phyloP scores from a whole-genome alignment of 257 asterid species.

The Solanum tacnaense region DNA sequence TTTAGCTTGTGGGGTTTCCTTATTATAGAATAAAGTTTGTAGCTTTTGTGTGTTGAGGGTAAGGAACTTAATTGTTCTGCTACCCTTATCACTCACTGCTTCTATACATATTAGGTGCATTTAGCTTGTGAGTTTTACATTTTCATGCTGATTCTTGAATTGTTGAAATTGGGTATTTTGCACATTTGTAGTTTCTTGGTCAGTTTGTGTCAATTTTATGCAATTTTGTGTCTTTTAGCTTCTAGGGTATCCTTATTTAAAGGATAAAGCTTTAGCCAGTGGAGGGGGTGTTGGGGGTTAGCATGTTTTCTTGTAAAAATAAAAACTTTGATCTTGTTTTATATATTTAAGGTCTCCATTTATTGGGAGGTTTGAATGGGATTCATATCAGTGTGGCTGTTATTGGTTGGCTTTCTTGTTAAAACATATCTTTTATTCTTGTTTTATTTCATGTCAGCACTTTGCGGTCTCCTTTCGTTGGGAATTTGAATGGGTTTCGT shows the following conservation, averaged over 20 bases:
- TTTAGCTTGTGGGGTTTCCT: neutral
- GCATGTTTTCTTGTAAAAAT: neutral
- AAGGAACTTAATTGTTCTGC: neutral
- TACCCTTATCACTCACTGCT: neutral
- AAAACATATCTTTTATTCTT: neutral
- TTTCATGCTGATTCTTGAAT: neutral
- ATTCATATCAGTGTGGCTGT: neutral
- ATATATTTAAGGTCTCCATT: too few species aligned
- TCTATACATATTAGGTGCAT: neutral
- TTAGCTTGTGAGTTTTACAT: neutral
- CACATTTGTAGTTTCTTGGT: neutral
- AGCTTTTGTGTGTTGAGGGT: neutral
- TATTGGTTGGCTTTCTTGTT: neutral
- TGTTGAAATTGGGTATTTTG: neutral
- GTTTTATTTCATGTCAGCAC: conserved; percentile 19
- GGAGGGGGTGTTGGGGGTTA: neutral
- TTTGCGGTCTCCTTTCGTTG: conserved; percentile 41
- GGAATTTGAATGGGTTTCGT: conserved; percentile 38
- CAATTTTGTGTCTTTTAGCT: neutral
- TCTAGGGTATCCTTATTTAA: neutral
- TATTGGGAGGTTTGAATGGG: neutral
- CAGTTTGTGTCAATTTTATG: neutral
- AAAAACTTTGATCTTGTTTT: neutral
- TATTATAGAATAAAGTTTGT: neutral
- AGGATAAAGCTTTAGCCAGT: neutral